These are phyloP conservation scores for Polygonum maritimum DNA, from an alignment of 148 eudicot genomes.

Conservation along the genomic window DNA sequence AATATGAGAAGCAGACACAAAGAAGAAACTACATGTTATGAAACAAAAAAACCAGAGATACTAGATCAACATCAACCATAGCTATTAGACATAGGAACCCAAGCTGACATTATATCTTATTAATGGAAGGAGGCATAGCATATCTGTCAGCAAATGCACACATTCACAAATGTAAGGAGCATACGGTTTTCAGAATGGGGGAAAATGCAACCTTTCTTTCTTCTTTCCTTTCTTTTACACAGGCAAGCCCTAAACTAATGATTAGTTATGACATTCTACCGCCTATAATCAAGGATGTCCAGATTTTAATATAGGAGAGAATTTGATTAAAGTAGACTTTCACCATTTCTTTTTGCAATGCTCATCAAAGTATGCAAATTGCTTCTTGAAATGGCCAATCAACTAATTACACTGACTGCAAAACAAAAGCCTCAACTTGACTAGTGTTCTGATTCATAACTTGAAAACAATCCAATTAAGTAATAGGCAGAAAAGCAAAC, in stretches of 20 bases:
- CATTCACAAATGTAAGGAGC: not conserved
- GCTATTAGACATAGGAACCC: not conserved
- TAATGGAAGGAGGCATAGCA: not conserved
- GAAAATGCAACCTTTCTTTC: not conserved
- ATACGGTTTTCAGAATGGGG: not conserved
- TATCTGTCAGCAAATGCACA: not conserved
- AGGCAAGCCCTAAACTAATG: not conserved
- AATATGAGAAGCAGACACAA: not conserved
- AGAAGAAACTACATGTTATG: not conserved
- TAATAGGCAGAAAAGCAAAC: no score
- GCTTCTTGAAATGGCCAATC: no score
- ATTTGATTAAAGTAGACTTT: not conserved
- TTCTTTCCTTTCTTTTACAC: not conserved
- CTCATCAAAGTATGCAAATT: no score
- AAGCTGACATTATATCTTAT: not conserved
- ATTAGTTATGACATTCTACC: not conserved
- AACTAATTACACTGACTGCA: no score
- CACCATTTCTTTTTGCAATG: no score
- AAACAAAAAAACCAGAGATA: not conserved
- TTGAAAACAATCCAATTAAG: no score
- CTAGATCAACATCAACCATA: not conserved
- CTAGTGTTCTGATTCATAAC: no score
- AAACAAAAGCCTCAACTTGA: no score
- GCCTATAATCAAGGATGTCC: not conserved
- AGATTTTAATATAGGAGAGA: not conserved